phyloP scores from a whole-genome alignment of 176 grass and related monocot species.

The Urochloa ruziziensis region DNA sequence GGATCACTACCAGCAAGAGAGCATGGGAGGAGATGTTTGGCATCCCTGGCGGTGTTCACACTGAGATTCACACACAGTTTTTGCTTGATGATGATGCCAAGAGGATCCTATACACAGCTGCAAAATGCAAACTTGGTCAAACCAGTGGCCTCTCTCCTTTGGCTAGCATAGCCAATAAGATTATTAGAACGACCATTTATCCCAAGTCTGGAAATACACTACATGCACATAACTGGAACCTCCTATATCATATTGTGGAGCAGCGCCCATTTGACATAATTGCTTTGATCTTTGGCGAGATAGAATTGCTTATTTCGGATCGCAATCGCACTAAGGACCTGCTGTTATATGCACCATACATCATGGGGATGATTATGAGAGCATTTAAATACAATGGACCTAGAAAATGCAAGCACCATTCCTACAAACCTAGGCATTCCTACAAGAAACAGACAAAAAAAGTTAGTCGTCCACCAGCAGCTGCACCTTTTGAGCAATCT shows the following conservation, averaged over 20 bases:
- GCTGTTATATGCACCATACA: conserved; percentile 28
- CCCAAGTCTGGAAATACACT: neutral
- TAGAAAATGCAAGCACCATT: neutral
- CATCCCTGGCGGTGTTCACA: neutral
- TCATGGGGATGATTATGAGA: conserved; percentile 23
- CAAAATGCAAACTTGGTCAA: neutral
- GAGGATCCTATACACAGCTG: conserved; percentile 16
- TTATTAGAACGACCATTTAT: conserved; percentile 19
- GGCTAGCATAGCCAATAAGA: conserved; percentile 26
- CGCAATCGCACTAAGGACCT: neutral
- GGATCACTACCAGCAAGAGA: conserved; percentile 14
- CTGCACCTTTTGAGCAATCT: conserved; percentile 25
- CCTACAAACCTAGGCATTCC: conserved; percentile 22
- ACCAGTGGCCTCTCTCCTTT: neutral
- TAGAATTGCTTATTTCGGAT: neutral
- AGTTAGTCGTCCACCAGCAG: conserved; percentile 41
- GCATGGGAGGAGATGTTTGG: conserved; percentile 12
- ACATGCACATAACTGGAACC: conserved; percentile 12
- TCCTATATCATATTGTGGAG: conserved; percentile 18
- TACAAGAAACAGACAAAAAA: conserved; percentile 48
- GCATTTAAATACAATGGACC: conserved; percentile 2
- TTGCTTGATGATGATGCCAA: conserved; percentile 22
- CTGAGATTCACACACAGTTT: conserved; percentile 14
- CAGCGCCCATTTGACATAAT: conserved; percentile 14
- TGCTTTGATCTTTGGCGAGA: conserved; percentile 11